Percentiles rank a stretch among this genome's conserved stretches.
phyloP scores from a whole-genome alignment of 2,329 filamentous ascomycete genomes.

The Botrytis hyacinthi region DNA sequence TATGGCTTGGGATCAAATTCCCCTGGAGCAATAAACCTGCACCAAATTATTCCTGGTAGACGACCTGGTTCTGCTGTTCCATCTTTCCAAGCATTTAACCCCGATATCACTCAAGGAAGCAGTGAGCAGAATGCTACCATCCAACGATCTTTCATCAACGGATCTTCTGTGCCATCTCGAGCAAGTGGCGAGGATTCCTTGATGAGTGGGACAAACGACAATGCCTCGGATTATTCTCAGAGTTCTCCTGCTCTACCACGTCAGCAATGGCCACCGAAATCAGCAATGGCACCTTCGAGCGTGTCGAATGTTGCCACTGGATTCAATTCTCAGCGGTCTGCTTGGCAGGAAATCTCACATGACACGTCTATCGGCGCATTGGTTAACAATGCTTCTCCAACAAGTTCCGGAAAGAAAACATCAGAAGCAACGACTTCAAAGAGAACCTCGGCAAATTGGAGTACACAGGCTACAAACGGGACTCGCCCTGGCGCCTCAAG shows the following conservation, averaged over 20 bases:
- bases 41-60: slow-evolving; percentile 60
- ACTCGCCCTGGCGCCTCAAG: slow-evolving; percentile 38
- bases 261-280: slow-evolving; percentile 39
- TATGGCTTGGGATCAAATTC: slow-evolving; percentile 48
- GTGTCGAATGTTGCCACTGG: slow-evolving; percentile 30
- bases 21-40: slow-evolving; percentile 57
- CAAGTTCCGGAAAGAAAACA: slow-evolving; percentile 77
- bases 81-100: slow-evolving; percentile 50
- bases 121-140: slow-evolving; percentile 31
- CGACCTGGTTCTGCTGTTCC: slow-evolving; percentile 33
- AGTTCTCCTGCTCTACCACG: slow-evolving; percentile 48
- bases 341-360: slow-evolving; percentile 55
- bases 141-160: slow-evolving; percentile 52
- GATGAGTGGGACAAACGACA: slow-evolving; percentile 57
- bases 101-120: slow-evolving; percentile 51
- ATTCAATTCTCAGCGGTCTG: slow-evolving; percentile 57
- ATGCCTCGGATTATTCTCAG: slow-evolving; percentile 41
- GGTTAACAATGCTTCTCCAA: slow-evolving; percentile 86
- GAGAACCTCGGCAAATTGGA: slow-evolving; percentile 54
- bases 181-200: slow-evolving; percentile 52
- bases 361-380: slow-evolving; percentile 58
- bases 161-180: slow-evolving; percentile 49
- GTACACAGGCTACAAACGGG: slow-evolving; percentile 73
- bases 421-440: slow-evolving; percentile 45
- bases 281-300: slow-evolving; percentile 44